phyloP scores from a whole-genome alignment of 2,329 filamentous ascomycete species.

The Aspergillus piperis region DNA sequence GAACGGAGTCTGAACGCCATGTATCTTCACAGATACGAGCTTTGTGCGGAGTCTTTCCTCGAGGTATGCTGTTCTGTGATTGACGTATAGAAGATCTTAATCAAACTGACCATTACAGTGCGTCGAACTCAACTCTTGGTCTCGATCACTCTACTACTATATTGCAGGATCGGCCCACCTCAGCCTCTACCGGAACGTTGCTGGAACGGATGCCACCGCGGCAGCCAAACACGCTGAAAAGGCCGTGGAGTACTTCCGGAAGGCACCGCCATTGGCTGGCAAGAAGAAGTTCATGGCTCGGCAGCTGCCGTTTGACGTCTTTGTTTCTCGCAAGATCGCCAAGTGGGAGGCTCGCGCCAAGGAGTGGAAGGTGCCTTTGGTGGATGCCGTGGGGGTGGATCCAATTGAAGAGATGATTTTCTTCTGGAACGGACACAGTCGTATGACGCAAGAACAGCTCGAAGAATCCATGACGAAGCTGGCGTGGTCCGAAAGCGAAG shows the following conservation, averaged over 20 bases:
- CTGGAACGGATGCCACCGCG: conserved; percentile 36
- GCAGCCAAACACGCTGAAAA: conserved; percentile 61
- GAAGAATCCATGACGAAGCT: conserved; percentile 64
- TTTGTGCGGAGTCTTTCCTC: conserved; percentile 74
- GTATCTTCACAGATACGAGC: conserved; percentile 74
- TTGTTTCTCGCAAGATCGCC: conserved; percentile 76
- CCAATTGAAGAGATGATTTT: conserved; percentile 90
- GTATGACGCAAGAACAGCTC: conserved; percentile 70
- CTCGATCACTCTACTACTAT: conserved; percentile 84
- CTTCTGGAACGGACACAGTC: conserved; percentile 86
- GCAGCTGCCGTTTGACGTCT: conserved; percentile 86
- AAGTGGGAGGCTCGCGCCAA: conserved; percentile 84
- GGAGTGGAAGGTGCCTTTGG: conserved; percentile 65
- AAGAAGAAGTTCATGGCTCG: conserved; percentile 88
- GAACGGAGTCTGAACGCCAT: conserved; percentile 78
- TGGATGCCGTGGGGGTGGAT: conserved; percentile 77
- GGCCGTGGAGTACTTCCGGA: conserved; percentile 70
- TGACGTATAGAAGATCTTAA: background rate
- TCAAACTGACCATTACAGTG: conserved; percentile 49
- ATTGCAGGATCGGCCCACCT: conserved; percentile 77
- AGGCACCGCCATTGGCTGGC: conserved; percentile 72
- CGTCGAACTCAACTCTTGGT: conserved; percentile 85
- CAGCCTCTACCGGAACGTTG: conserved; percentile 69
- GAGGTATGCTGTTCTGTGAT: conserved; percentile 42
- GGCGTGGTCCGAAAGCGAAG: conserved; percentile 67